A percentile compares a stretch with the other conserved stretches of the same genome.
Conservation (phyloP, 257 asterid species). For the Salvia splendens region DNA sequence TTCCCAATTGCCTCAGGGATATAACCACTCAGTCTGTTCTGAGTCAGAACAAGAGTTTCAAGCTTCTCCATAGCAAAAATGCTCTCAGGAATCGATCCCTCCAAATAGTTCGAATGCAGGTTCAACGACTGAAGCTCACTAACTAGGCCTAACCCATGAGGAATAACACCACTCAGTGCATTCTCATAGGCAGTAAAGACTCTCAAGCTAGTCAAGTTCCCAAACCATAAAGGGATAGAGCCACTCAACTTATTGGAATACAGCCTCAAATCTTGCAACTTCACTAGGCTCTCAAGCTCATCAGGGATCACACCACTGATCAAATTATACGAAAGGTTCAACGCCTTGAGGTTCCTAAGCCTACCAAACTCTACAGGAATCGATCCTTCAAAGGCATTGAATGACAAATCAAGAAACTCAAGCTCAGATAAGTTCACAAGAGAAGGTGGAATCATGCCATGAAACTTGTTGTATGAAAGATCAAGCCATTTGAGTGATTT, state of each 20-base stretch:
- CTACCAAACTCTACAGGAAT: conserved; percentile 66
- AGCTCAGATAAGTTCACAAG: conserved; percentile 66
- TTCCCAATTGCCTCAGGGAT: conserved; percentile 72
- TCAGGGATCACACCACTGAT: conserved; percentile 66
- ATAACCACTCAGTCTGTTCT: conserved; percentile 61
- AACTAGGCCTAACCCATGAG: conserved; percentile 61
- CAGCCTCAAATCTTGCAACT: conserved; percentile 67
- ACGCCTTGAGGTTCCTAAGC: conserved; percentile 54
- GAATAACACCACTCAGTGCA: conserved; percentile 71
- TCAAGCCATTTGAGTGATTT: conserved; percentile 77
- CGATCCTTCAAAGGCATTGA: conserved; percentile 61
- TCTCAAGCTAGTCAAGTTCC: conserved; percentile 59
- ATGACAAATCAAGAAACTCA: conserved; percentile 89
- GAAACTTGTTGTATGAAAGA: conserved; percentile 79
- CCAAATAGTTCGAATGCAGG: conserved; percentile 79
- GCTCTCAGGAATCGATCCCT: conserved; percentile 81
- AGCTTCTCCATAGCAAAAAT: conserved; percentile 73
- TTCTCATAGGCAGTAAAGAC: conserved; percentile 88
- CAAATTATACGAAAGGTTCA: conserved; percentile 69
- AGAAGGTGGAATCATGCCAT: conserved; percentile 63
- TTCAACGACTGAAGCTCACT: conserved; percentile 65
- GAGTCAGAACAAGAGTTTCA: conserved; percentile 71
- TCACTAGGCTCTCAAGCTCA: conserved; percentile 58
- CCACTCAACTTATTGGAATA: conserved; percentile 72
- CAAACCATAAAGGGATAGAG: conserved; percentile 80